Base-by-base conservation (phyloP, 768 basidiomycete genomes). In the Clitopilus passeckerianus region DNA sequence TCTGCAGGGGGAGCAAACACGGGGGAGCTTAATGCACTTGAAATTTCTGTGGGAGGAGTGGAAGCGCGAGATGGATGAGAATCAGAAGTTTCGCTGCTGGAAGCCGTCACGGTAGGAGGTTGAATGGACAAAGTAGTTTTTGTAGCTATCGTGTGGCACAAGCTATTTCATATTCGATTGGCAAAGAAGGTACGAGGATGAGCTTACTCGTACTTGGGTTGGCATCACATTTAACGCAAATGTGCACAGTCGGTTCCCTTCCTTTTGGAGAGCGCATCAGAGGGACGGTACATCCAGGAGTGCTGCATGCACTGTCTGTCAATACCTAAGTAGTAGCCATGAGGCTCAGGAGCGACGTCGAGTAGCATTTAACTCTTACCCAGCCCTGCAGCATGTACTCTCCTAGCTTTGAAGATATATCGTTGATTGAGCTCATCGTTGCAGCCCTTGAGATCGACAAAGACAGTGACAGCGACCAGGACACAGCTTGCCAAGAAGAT, bases 11-110 rank as follows among this genome's bases (percentile, higher is more conserved):
- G 80, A 10, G 80, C 79, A 66, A 91, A 88, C 1, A 78, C 77
- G 4, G 87, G 85, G 2, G 87, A 90, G 62, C 80, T 85, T 2
- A 80, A 72, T 2, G 73, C 70, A 61, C 81, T 82, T 16, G 90
- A 90, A 7, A 87, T 65, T 63, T 93, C 90, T 7, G 92, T 93
- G 5, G 87, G 85, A 20, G 91, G 90, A 0, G 91, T 93, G 1
- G 90, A 90, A 46, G 84, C 74, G 16, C 85, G 80, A 30, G 90
- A 89, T 44, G 72, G 61, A 58, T 75, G 75, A 18, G 86, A 85
- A 58, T 74, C 75, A 4, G 83, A 82, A 7, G 81, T 79, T 34
- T 71, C 64, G 58, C 76, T 81, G 5, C 77, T 73, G 61, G 75
- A 54, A 50, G 46, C 16, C 18, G 15, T 35, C 34, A 15, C 7